Evolutionary conservation across 257 asterid genomes (phyloP), one percentile per base, ranked within the genome.

Genomic region (Penstemon newberryi): DNA sequence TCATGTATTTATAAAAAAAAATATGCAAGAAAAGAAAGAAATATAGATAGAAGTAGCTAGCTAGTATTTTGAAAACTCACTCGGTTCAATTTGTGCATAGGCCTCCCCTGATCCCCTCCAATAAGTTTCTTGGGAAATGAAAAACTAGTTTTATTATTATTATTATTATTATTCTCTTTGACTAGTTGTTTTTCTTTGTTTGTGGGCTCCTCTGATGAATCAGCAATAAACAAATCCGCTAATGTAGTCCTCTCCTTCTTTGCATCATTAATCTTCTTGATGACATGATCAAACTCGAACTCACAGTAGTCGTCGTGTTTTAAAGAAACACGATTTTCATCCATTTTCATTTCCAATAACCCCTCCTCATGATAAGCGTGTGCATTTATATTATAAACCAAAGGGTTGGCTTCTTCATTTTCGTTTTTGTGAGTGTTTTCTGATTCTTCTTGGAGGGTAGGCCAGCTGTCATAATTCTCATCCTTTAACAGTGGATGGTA

Each of bases 161-260:
- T 52, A 6, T 66, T 4, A 39, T 54, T 66, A 8, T 4, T 25
- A 33, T 79, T 75, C 8, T 67, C 60, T 38, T 71, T 57, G 8
- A 63, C 41, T 4, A n/a, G 3, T 37, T 11, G 53, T 6, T 62
- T 40, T 9, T 40, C 10, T 4, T 8, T 41, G 12, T 43, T 47
- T 4, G 63, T 52, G 42, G 33, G 8, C 39, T 44, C 54, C 37
- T 37, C 40, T 5, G 54, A 40, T 5, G 76, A 58, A 65, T 86
- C 87, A 1, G 88, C 89, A 5, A 66, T 66, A 78, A 89, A 86
- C 77, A 89, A 79, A 44, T 86, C 96, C 0, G 91, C 96, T 5
- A 89, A 87, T 6, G 96, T 89, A 57, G 72, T 86, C 69, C 96
- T 77, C 43, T 57, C 82, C 70, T 57, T 80, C 71, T 80, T 81